Base-by-base conservation (phyloP, 2,329 filamentous ascomycete genomes). In the Xylariales sp. region DNA sequence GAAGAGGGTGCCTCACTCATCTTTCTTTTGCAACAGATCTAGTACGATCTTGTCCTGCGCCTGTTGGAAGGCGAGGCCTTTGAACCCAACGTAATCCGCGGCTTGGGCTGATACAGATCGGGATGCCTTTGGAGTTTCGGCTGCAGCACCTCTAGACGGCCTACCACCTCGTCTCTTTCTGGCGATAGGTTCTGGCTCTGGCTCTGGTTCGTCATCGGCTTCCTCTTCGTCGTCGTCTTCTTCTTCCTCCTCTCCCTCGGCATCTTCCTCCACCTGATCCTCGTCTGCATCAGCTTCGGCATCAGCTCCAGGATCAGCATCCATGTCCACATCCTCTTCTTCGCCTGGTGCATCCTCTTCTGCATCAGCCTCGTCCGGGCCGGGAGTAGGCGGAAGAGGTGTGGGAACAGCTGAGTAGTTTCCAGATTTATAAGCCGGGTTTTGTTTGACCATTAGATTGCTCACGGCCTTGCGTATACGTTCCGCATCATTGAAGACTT, bases 11-110 rank as follows among this genome's bases (percentile, higher is more conserved):
- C 67, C 86, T 80, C 76, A 71, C 46, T 80, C 78, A 46, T 88
- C 82, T 35, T 78, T 73, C 49, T 74, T 79, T 34, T 85, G 76
- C 10, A 91, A 73, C 46, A 91, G 62, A 52, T 91, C 86, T 41
- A 84, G 78, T 4, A 95, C 69, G 43, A 95, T 80, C 67, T 88
- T 88, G 52, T 94, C 87, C 58, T 95, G 88, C 0, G 88, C 89
- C 56, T 89, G 76, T 58, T 94, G 87, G 57, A 95, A 91, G 8
- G 61, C 82, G 37, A 90, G 78, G 4, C 84, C 85, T 42, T 80
- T 78, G 60, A 87, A 91, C 2, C 77, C 71, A 4, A 75, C 64
- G 38, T 69, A 66, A 41, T 78, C 70, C 41, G 71, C 73, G 34
- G 41, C 50, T 19, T 60, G 57, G 24, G 65, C 61, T 6, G 64